Evolutionary conservation across 2,329 filamentous ascomycete species (phyloP).

Genomic region (Pezicula radicicola): DNA sequence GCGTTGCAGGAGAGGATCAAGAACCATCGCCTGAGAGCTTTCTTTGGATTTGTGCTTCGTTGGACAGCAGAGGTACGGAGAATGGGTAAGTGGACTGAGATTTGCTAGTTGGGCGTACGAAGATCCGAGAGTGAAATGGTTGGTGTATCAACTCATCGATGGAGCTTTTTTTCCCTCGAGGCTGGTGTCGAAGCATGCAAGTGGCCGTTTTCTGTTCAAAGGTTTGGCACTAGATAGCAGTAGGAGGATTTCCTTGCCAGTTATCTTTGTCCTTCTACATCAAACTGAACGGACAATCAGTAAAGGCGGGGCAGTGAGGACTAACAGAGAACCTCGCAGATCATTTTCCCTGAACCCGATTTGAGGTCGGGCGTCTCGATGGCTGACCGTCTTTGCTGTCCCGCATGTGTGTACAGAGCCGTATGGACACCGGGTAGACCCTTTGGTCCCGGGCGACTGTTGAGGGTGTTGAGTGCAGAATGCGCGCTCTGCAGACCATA

Average conservation of each 20-base stretch:
- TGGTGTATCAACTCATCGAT: not conserved
- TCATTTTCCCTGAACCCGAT: too few species aligned
- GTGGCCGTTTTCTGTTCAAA: slow-evolving; percentile 8
- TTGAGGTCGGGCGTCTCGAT: too few species aligned
- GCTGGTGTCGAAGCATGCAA: slow-evolving; percentile 13
- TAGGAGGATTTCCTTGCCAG: not conserved
- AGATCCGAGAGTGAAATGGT: slow-evolving; percentile 6
- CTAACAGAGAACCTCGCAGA: too few species aligned
- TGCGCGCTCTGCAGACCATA: not conserved
- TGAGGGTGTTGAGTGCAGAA: slow-evolving; percentile 4
- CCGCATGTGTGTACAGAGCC: not conserved
- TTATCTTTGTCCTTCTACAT: too few species aligned
- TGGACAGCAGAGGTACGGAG: slow-evolving; percentile 1
- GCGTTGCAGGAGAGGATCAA: not conserved
- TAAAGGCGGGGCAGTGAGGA: too few species aligned
- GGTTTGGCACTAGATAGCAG: not conserved
- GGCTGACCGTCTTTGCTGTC: not conserved
- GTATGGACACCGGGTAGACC: not conserved
- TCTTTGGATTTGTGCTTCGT: not conserved
- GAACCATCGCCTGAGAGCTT: too few species aligned
- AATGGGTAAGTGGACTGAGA: slow-evolving; percentile 10
- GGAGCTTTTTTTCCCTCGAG: not conserved
- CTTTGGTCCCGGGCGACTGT: not conserved
- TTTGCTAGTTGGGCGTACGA: slow-evolving; percentile 9
- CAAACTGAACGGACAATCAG: too few species aligned